Evolutionary conservation across 768 basidiomycete genomes (phyloP).

Genomic region (Cystofilobasidium macerans): DNA sequence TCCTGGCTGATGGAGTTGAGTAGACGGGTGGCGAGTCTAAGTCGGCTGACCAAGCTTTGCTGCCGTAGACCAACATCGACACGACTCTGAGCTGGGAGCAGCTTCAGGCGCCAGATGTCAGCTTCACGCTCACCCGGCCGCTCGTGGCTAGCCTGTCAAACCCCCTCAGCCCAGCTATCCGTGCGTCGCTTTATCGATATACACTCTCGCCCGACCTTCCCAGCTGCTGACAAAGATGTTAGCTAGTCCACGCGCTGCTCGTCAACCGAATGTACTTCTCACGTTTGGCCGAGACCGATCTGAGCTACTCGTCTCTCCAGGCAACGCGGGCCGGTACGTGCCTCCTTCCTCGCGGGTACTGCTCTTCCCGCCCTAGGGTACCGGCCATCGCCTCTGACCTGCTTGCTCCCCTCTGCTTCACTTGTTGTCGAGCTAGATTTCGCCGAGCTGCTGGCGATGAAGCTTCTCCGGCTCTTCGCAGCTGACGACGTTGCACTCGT

Average conservation of each 20-base stretch:
- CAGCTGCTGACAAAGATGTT: not conserved
- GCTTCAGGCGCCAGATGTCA: constrained; percentile 49
- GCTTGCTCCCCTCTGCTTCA: not conserved
- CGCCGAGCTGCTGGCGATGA: constrained; percentile 41
- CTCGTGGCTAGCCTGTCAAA: constrained; percentile 63
- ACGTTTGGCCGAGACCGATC: constrained; percentile 53
- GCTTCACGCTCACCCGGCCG: constrained; percentile 66
- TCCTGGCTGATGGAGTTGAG: too few species aligned
- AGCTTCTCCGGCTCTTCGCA: constrained; percentile 64
- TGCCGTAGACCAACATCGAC: constrained; percentile 5
- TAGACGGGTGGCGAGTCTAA: too few species aligned
- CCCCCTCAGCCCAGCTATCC: constrained; percentile 56
- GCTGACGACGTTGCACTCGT: constrained; percentile 58
- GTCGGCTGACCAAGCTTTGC: not conserved
- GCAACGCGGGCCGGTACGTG: constrained; percentile 58
- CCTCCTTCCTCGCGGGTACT: constrained; percentile 79
- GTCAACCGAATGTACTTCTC: constrained; percentile 71
- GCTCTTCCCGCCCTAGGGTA: too few species aligned
- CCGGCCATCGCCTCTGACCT: too few species aligned
- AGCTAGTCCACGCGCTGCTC: constrained; percentile 58
- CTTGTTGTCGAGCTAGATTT: not conserved
- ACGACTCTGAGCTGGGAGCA: constrained; percentile 20
- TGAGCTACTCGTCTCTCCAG: constrained; percentile 67
- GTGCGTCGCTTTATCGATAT: constrained; percentile 1
- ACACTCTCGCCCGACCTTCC: not conserved